A percentile compares a stretch with the other conserved stretches of the same genome.
These are phyloP conservation scores for Backusella psychrophila DNA, from an alignment of 192 early-diverging fungal genomes.

Conservation along the genomic window DNA sequence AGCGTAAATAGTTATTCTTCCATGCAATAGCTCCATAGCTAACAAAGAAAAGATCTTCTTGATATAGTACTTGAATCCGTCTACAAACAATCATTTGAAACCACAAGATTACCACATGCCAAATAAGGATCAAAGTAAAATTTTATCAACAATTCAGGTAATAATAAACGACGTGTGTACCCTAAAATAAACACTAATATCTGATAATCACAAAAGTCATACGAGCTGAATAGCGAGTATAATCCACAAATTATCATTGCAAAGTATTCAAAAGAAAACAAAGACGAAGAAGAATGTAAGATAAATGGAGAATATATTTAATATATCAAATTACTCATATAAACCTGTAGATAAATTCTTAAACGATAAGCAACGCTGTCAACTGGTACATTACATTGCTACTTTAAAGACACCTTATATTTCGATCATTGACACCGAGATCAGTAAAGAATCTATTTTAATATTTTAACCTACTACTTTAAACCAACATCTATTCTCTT, in stretches of 20 bases:
- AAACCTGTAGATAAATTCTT: background rate
- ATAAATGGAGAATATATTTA: background rate
- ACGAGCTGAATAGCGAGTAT: background rate
- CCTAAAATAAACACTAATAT: background rate
- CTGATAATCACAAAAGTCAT: background rate
- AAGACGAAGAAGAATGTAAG: background rate
- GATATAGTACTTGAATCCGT: background rate
- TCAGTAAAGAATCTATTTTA: background rate
- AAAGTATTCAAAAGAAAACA: background rate
- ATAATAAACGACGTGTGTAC: background rate
- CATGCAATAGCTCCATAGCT: background rate
- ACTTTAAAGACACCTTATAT: conserved; percentile 84
- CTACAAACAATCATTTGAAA: background rate
- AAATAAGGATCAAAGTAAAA: background rate
- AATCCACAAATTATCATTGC: background rate
- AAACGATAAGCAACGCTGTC: conserved; percentile 45
- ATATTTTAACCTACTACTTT: background rate
- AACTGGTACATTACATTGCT: conserved; percentile 86
- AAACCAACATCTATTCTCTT: background rate
- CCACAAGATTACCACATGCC: background rate
- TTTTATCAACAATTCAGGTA: background rate
- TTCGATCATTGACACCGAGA: conserved; percentile 69
- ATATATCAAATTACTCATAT: background rate
- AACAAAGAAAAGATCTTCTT: background rate
- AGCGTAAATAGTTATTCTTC: background rate